A percentile compares a stretch with the other conserved stretches of the same genome.
These are phyloP conservation scores for Sphaerostilbella broomeana DNA, from an alignment of 2,329 filamentous ascomycete species.

Conservation along the genomic window DNA sequence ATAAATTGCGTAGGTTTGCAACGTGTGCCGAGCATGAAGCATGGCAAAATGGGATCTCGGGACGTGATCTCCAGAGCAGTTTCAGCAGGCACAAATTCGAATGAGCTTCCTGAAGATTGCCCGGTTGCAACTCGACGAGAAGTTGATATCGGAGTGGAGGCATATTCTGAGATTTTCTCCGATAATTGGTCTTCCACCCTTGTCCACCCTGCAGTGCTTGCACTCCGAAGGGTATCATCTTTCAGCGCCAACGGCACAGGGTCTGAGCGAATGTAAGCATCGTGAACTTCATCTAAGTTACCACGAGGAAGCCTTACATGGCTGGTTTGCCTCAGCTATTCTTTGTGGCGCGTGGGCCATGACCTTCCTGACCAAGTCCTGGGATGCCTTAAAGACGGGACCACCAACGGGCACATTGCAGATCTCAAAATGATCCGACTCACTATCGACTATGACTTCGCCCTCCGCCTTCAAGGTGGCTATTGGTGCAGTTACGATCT, in stretches of 20 bases:
- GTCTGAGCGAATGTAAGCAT: neutral
- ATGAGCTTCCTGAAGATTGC: neutral
- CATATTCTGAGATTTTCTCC: too few relatives aligned
- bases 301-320: neutral
- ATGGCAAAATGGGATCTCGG: conserved; percentile 1
- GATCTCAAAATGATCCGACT: neutral
- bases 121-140: neutral
- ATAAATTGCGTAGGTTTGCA: neutral
- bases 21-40: neutral
- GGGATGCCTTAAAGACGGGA: neutral
- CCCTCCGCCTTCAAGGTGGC: too few relatives aligned
- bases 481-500: too few relatives aligned
- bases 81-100: neutral
- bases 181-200: too few relatives aligned
- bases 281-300: neutral
- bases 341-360: neutral
- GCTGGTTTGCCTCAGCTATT: neutral
- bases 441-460: neutral
- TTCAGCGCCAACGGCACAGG: neutral
- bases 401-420: neutral
- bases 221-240: neutral
- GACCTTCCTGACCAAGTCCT: neutral
- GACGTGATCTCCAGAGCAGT: neutral
- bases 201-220: neutral
- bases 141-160: too few relatives aligned